Evolutionary conservation across 176 grass and related monocot genomes (phyloP).

Genomic region (Oryza longistaminata): DNA sequence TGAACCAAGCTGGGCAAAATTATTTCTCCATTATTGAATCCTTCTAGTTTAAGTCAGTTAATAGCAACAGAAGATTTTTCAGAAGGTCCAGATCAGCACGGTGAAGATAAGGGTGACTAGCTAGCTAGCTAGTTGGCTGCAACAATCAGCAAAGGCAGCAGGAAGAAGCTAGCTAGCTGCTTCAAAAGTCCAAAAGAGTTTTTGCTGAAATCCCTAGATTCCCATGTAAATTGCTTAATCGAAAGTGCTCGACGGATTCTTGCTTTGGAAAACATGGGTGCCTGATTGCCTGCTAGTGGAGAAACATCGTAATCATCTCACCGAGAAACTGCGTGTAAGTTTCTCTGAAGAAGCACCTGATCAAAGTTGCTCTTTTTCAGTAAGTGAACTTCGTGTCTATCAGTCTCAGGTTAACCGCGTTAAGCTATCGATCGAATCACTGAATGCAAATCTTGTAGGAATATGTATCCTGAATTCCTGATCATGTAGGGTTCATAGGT

Average conservation of each 20-base stretch:
- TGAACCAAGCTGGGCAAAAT: neutral
- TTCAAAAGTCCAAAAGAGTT: neutral
- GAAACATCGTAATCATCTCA: neutral
- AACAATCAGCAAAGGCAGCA: neutral
- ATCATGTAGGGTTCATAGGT: neutral
- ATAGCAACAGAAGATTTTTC: conserved; percentile 19
- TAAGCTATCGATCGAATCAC: neutral
- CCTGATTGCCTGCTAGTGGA: neutral
- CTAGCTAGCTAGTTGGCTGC: neutral
- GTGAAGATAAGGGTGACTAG: neutral
- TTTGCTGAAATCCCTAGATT: neutral
- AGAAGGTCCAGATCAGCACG: conserved; percentile 8
- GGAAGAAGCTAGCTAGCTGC: conserved; percentile 8
- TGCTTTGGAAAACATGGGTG: neutral
- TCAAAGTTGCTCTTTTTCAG: neutral
- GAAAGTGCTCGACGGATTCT: conserved; percentile 11
- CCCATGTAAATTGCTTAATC: neutral
- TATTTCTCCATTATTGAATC: neutral
- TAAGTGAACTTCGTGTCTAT: neutral
- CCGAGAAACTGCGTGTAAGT: neutral
- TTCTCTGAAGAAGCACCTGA: neutral
- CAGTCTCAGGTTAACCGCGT: neutral
- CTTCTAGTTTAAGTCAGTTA: neutral
- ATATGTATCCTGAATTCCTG: too few relatives aligned
- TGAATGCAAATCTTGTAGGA: neutral